A percentile compares a stretch with the other conserved stretches of the same genome.
Conservation (phyloP, 2,329 filamentous ascomycete species). For the Alternaria triticina region DNA sequence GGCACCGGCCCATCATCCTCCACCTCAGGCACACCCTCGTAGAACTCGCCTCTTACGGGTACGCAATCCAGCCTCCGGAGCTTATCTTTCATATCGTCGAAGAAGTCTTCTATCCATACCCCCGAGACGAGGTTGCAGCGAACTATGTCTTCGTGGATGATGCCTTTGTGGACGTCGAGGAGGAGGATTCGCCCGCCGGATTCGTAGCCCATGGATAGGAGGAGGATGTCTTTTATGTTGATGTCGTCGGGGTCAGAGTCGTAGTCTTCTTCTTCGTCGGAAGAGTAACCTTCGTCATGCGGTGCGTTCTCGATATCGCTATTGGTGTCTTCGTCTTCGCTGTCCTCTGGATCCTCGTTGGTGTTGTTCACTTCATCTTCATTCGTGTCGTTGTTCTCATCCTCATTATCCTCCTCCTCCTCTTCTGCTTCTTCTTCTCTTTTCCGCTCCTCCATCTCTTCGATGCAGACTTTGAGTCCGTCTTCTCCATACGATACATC, state of each 20-base stretch:
- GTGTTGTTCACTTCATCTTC: not conserved
- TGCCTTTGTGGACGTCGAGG: not conserved
- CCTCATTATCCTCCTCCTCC: not conserved
- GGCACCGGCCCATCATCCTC: not conserved
- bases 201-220: not conserved
- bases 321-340: not conserved
- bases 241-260: not conserved
- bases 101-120: not conserved
- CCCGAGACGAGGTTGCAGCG: not conserved
- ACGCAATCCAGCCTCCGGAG: not conserved
- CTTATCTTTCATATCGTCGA: not conserved
- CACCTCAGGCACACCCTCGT: not conserved
- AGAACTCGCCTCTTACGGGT: not conserved
- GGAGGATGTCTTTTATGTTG: not conserved
- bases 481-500: not conserved
- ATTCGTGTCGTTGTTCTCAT: not conserved
- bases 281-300: not conserved
- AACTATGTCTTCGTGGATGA: not conserved
- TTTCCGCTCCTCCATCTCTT: not conserved
- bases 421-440: not conserved
- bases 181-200: not conserved
- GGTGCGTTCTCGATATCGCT: not conserved
- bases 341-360: not conserved
- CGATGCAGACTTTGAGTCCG: not conserved
- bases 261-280: not conserved